Conservation (phyloP, 2,329 filamentous ascomycete genomes). For the Zymoseptoria crescenta region DNA sequence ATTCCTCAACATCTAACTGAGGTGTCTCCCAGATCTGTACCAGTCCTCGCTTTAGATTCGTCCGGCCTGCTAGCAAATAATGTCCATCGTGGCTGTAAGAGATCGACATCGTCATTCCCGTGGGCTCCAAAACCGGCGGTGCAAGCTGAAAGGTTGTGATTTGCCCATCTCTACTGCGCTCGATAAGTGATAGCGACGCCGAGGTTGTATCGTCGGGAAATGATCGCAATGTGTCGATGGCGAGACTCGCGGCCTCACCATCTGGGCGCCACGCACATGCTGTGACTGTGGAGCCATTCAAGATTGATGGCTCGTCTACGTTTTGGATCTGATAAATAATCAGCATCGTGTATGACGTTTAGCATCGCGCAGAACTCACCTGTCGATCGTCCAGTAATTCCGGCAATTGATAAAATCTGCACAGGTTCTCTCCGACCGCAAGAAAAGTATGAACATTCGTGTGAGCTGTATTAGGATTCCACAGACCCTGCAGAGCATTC, state of each 20-base stretch:
- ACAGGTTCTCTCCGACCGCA: slow-evolving; percentile 28
- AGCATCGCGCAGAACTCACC: slow-evolving; percentile 4
- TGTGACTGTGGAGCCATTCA: slow-evolving; percentile 23
- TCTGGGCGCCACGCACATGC: slow-evolving; percentile 30
- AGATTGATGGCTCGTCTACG: slow-evolving; percentile 23
- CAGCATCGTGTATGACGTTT: not conserved
- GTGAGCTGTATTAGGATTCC: slow-evolving; percentile 21
- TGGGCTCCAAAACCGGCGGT: slow-evolving; percentile 20
- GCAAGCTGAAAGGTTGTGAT: slow-evolving; percentile 15
- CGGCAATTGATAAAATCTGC: slow-evolving; percentile 28
- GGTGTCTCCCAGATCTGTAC: slow-evolving; percentile 26
- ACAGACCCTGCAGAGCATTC: slow-evolving; percentile 22
- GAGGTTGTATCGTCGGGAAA: slow-evolving; percentile 15
- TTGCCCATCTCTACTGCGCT: slow-evolving; percentile 17
- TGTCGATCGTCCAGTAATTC: slow-evolving; percentile 16
- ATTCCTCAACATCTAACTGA: slow-evolving; percentile 4
- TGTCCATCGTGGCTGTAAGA: slow-evolving; percentile 25
- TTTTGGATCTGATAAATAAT: slow-evolving; percentile 8
- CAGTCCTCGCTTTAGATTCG: slow-evolving; percentile 25
- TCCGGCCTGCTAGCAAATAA: slow-evolving; percentile 24
- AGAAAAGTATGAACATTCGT: slow-evolving; percentile 23
- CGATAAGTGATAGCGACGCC: slow-evolving; percentile 21
- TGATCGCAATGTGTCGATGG: slow-evolving; percentile 19
- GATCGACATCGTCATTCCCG: slow-evolving; percentile 23
- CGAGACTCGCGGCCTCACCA: slow-evolving; percentile 25